Conservation (phyloP, 228 moss, liverwort and hornwort genomes). For the Sphagnum magellanicum region DNA sequence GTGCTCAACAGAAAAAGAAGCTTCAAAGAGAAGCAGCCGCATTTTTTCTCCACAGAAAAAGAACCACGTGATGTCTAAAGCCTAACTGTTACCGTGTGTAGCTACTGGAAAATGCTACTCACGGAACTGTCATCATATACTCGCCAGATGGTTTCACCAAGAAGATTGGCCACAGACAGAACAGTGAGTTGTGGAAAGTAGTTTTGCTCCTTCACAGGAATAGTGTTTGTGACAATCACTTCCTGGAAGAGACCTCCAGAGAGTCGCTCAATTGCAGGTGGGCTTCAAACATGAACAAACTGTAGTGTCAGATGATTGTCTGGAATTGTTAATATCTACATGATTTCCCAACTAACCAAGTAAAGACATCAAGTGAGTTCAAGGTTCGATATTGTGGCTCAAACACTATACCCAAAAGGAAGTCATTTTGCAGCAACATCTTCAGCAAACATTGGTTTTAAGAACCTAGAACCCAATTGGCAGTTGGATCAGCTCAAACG, state of each 20-base stretch:
- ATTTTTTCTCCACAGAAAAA: slow-evolving; percentile 10
- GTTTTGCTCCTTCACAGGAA: slow-evolving; percentile 67
- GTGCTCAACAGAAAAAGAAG: slow-evolving; percentile 34
- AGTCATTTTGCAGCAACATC: too few relatives aligned
- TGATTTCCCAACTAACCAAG: too few relatives aligned
- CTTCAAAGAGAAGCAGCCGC: slow-evolving; percentile 31
- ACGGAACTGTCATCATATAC: slow-evolving; percentile 86
- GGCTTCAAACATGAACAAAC: slow-evolving; percentile 26
- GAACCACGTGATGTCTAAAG: too few relatives aligned
- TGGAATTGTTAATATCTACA: too few relatives aligned
- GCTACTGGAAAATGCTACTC: slow-evolving; percentile 67
- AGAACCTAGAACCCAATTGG: too few relatives aligned
- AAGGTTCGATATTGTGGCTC: too few relatives aligned
- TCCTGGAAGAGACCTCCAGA: slow-evolving; percentile 95
- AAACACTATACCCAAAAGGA: too few relatives aligned
- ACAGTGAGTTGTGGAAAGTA: slow-evolving; percentile 93
- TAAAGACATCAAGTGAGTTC: too few relatives aligned
- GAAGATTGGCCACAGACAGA: slow-evolving; percentile 82
- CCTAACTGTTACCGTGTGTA: not conserved
- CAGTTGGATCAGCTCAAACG: too few relatives aligned
- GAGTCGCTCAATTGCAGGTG: slow-evolving; percentile 83
- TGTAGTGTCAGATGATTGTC: too few relatives aligned
- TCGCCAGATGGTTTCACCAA: slow-evolving; percentile 93
- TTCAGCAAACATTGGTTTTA: too few relatives aligned
- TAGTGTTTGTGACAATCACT: slow-evolving; percentile 85